Conservation (phyloP, 495 filamentous ascomycete genomes). For the Penicillium taxi region DNA sequence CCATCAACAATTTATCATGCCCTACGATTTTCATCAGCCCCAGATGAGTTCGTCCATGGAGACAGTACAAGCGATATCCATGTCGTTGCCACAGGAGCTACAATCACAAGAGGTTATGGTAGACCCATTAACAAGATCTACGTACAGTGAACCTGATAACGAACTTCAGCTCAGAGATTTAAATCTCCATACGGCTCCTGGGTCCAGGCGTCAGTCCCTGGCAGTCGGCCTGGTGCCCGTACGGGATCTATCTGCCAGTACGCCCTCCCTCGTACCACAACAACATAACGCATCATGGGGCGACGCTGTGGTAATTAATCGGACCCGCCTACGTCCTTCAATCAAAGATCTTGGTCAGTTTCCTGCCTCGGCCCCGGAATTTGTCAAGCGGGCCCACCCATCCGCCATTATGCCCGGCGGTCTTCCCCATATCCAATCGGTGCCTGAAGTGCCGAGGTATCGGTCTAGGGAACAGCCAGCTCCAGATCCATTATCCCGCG, state of each 20-base stretch:
- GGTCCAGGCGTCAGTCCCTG: conserved; percentile 19
- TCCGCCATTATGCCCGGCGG: conserved; percentile 36
- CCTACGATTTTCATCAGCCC: too few relatives aligned
- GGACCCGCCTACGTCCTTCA: too few relatives aligned
- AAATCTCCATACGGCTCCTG: conserved; percentile 20
- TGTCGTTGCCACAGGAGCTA: conserved; percentile 17
- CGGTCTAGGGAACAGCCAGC: conserved; percentile 18
- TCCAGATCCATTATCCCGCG: conserved; percentile 27
- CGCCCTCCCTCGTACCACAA: conserved; percentile 9
- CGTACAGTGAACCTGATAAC: conserved; percentile 32
- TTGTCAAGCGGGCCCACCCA: conserved; percentile 21
- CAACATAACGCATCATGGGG: too few relatives aligned
- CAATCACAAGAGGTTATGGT: conserved; percentile 21
- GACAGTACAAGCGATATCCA: too few relatives aligned
- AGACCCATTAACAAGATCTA: conserved; percentile 24
- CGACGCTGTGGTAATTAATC: too few relatives aligned
- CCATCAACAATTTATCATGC: too few relatives aligned
- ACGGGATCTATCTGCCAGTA: conserved; percentile 14
- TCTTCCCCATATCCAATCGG: conserved; percentile 18
- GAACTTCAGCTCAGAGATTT: conserved; percentile 12
- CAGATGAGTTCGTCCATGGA: conserved; percentile 31
- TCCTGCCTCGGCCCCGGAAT: background rate
- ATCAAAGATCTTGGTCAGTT: too few relatives aligned
- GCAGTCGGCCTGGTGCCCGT: too few relatives aligned
- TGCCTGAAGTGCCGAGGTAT: conserved; percentile 5